phyloP scores from a whole-genome alignment of 306 rosid species.

The Pyrus betulifolia region DNA sequence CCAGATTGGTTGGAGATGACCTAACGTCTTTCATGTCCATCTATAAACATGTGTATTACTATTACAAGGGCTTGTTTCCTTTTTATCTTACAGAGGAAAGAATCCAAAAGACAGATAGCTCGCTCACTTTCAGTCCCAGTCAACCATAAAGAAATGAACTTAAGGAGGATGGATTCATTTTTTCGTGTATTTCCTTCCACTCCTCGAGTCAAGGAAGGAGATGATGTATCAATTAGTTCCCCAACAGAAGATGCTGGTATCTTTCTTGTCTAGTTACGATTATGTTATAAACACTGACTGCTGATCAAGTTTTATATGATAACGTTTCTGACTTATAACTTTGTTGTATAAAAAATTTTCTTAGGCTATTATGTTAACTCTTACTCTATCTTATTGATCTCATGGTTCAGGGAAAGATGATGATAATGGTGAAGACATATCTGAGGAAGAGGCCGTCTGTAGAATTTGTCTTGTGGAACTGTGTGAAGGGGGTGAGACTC shows the following conservation, averaged over 20 bases:
- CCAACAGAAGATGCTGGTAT: constrained; percentile 57
- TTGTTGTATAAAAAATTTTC: not conserved
- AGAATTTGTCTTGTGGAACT: constrained; percentile 85
- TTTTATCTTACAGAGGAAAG: constrained; percentile 46
- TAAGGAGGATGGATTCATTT: constrained; percentile 64
- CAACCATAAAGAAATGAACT: constrained; percentile 36
- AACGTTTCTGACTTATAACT: not conserved
- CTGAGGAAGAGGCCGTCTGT: constrained; percentile 91
- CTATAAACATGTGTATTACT: not conserved
- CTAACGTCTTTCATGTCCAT: not conserved
- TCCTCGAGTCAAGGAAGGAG: constrained; percentile 55
- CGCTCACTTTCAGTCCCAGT: constrained; percentile 86
- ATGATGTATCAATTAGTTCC: constrained; percentile 25
- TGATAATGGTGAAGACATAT: constrained; percentile 74
- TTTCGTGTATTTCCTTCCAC: constrained; percentile 86
- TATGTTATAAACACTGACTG: not conserved
- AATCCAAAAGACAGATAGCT: constrained; percentile 47
- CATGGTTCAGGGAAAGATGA: constrained; percentile 44
- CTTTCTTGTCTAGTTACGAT: not conserved
- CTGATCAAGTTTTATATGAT: not conserved
- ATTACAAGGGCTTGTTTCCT: constrained; percentile 4
- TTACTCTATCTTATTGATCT: constrained; percentile 17
- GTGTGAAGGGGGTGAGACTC: constrained; percentile 98
- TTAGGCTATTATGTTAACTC: not conserved
- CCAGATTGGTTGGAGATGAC: no score